Conservation (phyloP, 2,329 filamentous ascomycete genomes). For the Chaetomium sp. region DNA sequence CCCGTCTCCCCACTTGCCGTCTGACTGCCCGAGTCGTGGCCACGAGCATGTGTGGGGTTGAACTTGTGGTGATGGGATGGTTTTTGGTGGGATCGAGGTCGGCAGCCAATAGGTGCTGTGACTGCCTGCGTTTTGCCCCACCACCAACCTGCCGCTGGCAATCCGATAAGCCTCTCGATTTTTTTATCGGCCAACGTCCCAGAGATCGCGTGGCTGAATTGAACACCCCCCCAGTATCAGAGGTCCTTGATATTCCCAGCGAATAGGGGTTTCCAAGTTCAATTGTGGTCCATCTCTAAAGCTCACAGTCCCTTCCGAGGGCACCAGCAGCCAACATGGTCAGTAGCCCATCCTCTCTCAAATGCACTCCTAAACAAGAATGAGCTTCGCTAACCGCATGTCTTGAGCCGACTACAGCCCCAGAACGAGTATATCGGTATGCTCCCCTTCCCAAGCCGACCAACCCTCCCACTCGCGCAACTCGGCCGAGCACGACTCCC, state of each 20-base stretch:
- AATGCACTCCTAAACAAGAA: neutral
- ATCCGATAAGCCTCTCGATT: constrained; percentile 29
- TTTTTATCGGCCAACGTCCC: constrained; percentile 32
- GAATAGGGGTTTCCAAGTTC: neutral
- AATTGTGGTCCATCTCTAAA: neutral
- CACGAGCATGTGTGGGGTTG: neutral
- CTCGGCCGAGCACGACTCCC: neutral
- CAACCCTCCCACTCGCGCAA: constrained; percentile 43
- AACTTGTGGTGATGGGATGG: neutral
- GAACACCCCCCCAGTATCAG: constrained; percentile 12
- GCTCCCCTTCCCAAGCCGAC: constrained; percentile 11
- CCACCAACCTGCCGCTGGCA: constrained; percentile 17
- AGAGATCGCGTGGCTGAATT: constrained; percentile 12
- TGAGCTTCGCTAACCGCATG: constrained; percentile 27
- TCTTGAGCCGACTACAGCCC: constrained; percentile 54
- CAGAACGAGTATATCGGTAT: constrained; percentile 77
- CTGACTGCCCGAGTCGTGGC: neutral
- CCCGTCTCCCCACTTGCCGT: constrained; percentile 15
- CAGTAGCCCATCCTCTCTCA: constrained; percentile 9
- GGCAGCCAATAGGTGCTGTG: constrained; percentile 8
- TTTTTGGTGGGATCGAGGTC: neutral
- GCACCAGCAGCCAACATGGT: constrained; percentile 32
- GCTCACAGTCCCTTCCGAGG: constrained; percentile 27
- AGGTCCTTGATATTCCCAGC: neutral
- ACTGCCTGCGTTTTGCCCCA: constrained; percentile 9